Conservation (phyloP, 2,329 filamentous ascomycete species). For the Claviceps lovelessii region DNA sequence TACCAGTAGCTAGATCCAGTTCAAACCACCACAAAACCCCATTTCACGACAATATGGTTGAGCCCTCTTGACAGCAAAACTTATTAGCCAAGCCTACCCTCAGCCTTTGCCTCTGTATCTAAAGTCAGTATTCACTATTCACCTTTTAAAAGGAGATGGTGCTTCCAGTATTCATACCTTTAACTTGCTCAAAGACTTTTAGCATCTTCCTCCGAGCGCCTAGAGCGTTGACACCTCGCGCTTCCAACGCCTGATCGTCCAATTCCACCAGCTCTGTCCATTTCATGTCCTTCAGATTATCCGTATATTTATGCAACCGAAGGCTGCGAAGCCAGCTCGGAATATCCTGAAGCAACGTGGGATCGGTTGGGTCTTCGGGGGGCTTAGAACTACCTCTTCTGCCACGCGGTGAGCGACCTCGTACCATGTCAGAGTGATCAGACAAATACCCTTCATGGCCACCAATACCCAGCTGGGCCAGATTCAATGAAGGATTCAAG, state of each 20-base stretch:
- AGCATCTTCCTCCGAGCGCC: conserved; percentile 95
- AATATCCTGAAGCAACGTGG: conserved; percentile 80
- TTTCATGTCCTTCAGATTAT: conserved; percentile 92
- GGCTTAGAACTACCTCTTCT: conserved; percentile 91
- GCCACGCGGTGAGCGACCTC: conserved; percentile 83
- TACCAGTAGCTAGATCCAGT: not conserved
- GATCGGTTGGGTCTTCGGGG: conserved; percentile 92
- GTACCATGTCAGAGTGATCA: conserved; percentile 80
- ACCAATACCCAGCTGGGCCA: conserved; percentile 56
- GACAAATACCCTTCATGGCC: conserved; percentile 78
- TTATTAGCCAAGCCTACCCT: conserved; percentile 48
- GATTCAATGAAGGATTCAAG: conserved; percentile 52
- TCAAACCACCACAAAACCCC: not conserved
- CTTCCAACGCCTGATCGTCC: conserved; percentile 85
- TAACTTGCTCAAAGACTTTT: conserved; percentile 97
- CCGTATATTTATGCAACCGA: conserved; percentile 95
- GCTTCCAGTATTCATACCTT: conserved; percentile 33
- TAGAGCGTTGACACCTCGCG: conserved; percentile 84
- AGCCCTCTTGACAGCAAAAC: not conserved
- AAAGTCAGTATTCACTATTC: conserved; percentile 9
- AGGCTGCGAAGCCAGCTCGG: conserved; percentile 90
- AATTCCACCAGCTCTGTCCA: conserved; percentile 89
- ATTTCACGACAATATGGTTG: not conserved
- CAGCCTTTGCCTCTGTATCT: conserved; percentile 50
- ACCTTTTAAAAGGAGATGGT: not conserved